Evolutionary conservation across 2,329 filamentous ascomycete genomes (phyloP), one percentile per base, ranked within the genome.

Genomic region (Penicillium sp.): DNA sequence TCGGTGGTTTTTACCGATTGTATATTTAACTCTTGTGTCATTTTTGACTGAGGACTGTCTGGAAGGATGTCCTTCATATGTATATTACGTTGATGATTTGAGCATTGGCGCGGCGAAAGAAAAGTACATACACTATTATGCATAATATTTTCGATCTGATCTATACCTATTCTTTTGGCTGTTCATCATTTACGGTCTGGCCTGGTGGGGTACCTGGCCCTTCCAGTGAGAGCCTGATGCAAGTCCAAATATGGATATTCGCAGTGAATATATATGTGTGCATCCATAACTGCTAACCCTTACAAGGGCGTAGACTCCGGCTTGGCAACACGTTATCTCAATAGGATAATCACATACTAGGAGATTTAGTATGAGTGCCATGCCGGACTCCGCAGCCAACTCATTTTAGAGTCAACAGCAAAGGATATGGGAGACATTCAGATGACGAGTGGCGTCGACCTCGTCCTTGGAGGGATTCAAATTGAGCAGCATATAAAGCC

Each of bases 21-120:
- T 64, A 62, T 57, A 59, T 62, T 28, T 40, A 56, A 13, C 12
- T 56, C n/a, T 60, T 60, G 26, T 35, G 35, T 22, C 28, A 19
- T 17, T 17, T 22, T 19, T 58, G 24, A 47, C 53, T 33, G 22
- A 44, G 44, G 42, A 33, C 50, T 59, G 56, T 22, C 51, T 35
- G 50, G 44, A 28, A 22, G 37, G 50, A 59, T 53, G 28, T 51
- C 28, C 40, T 40, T 40, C 49, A 63, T 55, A 60, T 63, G 61
- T 63, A 60, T 49, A 63, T 58, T 63, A 63, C 58, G 33, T 53
- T 49, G 22, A 58, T 40, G 35, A 53, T 58, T 40, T 22, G 28
- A 42, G 56, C 45, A 51, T 42, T 37, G 24, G 22, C 50, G 15
- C n/a, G 35, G 47, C 56, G 56, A 22, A 42, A 38, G 49, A 33